These are phyloP conservation scores for Strigomonas galati DNA, from an alignment of 208 protist genomes.

Conservation along the genomic window DNA sequence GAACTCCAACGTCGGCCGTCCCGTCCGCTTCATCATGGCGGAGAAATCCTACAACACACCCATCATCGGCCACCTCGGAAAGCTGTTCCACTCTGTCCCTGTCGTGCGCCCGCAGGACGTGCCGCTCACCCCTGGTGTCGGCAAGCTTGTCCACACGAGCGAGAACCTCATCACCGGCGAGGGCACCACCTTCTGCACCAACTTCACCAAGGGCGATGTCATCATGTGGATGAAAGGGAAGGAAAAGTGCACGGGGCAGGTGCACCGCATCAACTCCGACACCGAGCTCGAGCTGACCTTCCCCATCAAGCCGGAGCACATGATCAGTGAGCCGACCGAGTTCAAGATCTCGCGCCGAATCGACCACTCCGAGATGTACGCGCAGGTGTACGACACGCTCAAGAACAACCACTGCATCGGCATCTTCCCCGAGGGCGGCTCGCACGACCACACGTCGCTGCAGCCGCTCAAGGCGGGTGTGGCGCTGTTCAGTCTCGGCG, in stretches of 20 bases:
- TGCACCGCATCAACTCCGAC: slow-evolving; percentile 59
- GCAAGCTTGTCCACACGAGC: slow-evolving; percentile 44
- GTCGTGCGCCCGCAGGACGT: slow-evolving; percentile 92
- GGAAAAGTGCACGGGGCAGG: slow-evolving; percentile 60
- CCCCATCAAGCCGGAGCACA: slow-evolving; percentile 53
- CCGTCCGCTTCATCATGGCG: slow-evolving; percentile 92
- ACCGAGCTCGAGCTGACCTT: slow-evolving; percentile 75
- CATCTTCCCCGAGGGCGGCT: slow-evolving; percentile 96
- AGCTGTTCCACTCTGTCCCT: slow-evolving; percentile 87
- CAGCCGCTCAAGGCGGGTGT: slow-evolving; percentile 95
- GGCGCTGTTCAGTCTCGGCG: slow-evolving; percentile 90
- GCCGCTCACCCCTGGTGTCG: slow-evolving; percentile 48
- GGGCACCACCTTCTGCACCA: slow-evolving; percentile 66
- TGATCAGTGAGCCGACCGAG: slow-evolving; percentile 30
- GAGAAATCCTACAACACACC: slow-evolving; percentile 84
- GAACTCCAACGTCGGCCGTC: slow-evolving; percentile 64
- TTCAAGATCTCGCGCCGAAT: slow-evolving; percentile 85
- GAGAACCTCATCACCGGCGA: slow-evolving; percentile 52
- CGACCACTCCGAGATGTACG: slow-evolving; percentile 91
- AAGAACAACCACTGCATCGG: slow-evolving; percentile 84
- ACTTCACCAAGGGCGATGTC: slow-evolving; percentile 62
- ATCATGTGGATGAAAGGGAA: slow-evolving; percentile 48
- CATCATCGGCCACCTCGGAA: slow-evolving; percentile 81
- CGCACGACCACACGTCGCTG: slow-evolving; percentile 92
- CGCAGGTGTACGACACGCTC: slow-evolving; percentile 86